Conservation (phyloP, 208 protist species). For the Lotmaria passim region DNA sequence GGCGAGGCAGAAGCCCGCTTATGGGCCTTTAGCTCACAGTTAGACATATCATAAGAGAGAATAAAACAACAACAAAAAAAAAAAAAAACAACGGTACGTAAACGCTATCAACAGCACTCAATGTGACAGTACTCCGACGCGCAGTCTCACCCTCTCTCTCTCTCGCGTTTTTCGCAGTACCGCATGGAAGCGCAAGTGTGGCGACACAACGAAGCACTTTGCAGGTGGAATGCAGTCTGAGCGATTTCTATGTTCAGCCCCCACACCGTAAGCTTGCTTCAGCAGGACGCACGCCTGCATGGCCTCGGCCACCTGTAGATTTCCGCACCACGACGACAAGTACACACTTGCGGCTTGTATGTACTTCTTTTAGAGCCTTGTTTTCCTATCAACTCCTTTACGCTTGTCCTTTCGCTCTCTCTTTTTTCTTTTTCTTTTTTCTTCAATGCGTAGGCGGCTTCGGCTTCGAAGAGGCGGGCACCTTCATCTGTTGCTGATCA, state of each 20-base stretch:
- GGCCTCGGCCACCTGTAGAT: too few relatives aligned
- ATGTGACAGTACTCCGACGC: too few relatives aligned
- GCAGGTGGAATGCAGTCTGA: conserved; percentile 4
- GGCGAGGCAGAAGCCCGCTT: not conserved
- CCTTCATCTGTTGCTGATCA: conserved; percentile 13
- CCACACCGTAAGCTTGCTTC: not conserved
- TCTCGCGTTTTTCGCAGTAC: too few relatives aligned
- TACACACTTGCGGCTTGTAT: too few relatives aligned
- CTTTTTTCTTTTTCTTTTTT: not conserved
- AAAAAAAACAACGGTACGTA: conserved; percentile 14
- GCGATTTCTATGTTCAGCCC: conserved; percentile 22
- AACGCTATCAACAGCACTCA: too few relatives aligned
- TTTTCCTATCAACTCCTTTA: too few relatives aligned
- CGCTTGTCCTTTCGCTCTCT: not conserved
- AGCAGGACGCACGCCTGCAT: too few relatives aligned
- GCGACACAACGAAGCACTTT: not conserved
- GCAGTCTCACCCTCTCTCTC: too few relatives aligned
- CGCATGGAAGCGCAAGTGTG: not conserved
- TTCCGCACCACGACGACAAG: too few relatives aligned
- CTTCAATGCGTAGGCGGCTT: conserved; percentile 7
- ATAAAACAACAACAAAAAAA: conserved; percentile 24
- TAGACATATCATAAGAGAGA: too few relatives aligned
- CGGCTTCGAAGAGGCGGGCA: not conserved
- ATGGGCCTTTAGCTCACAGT: too few relatives aligned
- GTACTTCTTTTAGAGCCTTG: too few relatives aligned